Evolutionary conservation across 331 rosid genomes (phyloP), one percentile per base, ranked within the genome.

Genomic region (Spiraea crenata): DNA sequence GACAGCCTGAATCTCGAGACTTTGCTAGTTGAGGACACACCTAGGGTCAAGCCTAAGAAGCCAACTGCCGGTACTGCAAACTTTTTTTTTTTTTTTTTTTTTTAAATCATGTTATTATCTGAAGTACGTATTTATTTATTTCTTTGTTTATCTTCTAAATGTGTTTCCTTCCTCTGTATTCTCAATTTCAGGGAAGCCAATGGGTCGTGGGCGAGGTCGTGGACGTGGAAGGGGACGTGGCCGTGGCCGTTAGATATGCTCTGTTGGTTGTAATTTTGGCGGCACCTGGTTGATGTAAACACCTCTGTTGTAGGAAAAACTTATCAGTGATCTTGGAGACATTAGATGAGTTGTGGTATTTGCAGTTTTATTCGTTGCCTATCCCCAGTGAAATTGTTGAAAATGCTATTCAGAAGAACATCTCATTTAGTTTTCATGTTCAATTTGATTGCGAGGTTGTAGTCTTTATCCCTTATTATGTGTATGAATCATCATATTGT

Each of bases 1-100:
- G 99, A 93, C 82, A 91, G 97, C 85, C 80, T 93, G 92, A 95
- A 95, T 82, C 99, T 95, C 5, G 99, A 95, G 88, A 93, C 97
- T 72, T 75, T 93, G 74, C 90, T 93, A 44, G 99, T 91, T 59
- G 99, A 93, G 82, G 99, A 93, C 88, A 75, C 96, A 10, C 98
- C 99, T 8, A 81, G 97, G 79, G 95, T 95, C 82, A 95, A 95
- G 82, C 99, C 99, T 57, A 95, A 91, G 89, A 95, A 91, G 83
- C 91, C 97, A 62, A 89, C 96, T 79, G 99, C 99, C 9, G 99
- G 99, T 91, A 84, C 49, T 77, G 57, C 40, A 31, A 35, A 56
- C 67, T 45, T 63, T 41, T 71, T 25, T 60, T 74, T 41, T 49
- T 62, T 19, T 46, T 65, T 25, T 45, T 19, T 9, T 45, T 45